Evolutionary conservation across 306 rosid species (phyloP).

Genomic region (Cotoneaster glaucophyllus): DNA sequence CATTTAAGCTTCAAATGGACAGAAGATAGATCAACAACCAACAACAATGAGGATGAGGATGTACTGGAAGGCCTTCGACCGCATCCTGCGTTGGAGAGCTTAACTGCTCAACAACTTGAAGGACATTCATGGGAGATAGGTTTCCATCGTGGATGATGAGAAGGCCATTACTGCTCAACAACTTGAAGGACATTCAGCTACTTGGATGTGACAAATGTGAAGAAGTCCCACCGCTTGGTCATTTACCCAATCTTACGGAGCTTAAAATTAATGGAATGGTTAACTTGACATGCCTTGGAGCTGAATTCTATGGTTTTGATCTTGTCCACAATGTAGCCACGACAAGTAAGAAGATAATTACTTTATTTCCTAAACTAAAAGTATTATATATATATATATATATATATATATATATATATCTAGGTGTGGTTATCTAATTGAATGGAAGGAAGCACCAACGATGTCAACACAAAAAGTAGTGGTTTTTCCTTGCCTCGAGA

Average conservation of each 20-base stretch:
- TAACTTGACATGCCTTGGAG: too few relatives aligned
- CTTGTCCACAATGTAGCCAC: too few relatives aligned
- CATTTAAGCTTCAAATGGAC: not conserved
- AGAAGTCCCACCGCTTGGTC: not conserved
- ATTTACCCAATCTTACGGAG: too few relatives aligned
- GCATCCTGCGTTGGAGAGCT: not conserved
- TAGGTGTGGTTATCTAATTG: too few relatives aligned
- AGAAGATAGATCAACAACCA: not conserved
- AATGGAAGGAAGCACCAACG: too few relatives aligned
- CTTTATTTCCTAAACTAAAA: too few relatives aligned
- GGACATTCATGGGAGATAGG: fast-evolving
- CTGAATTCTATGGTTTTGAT: too few relatives aligned
- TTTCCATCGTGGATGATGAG: not conserved
- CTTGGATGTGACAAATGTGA: not conserved
- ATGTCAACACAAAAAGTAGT: too few relatives aligned
- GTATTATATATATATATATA: too few relatives aligned
- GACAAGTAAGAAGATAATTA: too few relatives aligned
- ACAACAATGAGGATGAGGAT: not conserved
- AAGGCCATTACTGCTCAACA: not conserved
- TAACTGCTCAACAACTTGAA: fast-evolving
- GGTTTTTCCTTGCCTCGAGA: not conserved
- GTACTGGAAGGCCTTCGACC: not conserved
- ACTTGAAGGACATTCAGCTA: not conserved
- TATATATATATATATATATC: too few relatives aligned
- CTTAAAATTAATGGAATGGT: fast-evolving